These are phyloP conservation scores for Bathelium albidoporum DNA, from an alignment of 495 filamentous ascomycete species.

Conservation along the genomic window DNA sequence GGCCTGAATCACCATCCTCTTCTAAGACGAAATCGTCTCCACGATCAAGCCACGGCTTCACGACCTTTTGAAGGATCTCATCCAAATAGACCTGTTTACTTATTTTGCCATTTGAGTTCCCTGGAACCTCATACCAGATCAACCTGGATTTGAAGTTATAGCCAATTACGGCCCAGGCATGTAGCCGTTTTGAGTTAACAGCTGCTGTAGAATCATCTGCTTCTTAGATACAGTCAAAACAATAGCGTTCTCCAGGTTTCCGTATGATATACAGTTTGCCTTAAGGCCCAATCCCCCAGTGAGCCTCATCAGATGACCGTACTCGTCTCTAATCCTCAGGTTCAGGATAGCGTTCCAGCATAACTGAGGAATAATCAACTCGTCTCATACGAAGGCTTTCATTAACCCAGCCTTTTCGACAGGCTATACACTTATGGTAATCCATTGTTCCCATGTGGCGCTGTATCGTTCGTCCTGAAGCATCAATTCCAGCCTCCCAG, in stretches of 20 bases:
- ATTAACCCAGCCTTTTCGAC: constrained; percentile 1
- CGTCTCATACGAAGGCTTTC: not conserved
- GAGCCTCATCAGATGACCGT: not conserved
- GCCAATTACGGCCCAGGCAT: constrained; percentile 8
- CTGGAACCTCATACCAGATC: constrained; percentile 11
- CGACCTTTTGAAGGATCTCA: constrained; percentile 10
- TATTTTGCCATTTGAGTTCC: constrained; percentile 14
- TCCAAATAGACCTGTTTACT: constrained; percentile 7
- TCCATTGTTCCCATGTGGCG: constrained; percentile 1
- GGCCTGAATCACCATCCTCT: constrained; percentile 10
- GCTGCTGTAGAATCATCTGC: not conserved
- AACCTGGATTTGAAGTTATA: constrained; percentile 12
- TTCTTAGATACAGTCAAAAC: constrained; percentile 9
- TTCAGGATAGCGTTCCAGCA: not conserved
- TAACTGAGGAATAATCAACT: not conserved
- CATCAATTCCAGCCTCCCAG: not conserved
- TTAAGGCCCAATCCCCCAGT: not conserved
- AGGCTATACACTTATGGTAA: constrained; percentile 6
- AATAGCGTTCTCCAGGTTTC: constrained; percentile 5
- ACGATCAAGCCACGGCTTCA: constrained; percentile 9
- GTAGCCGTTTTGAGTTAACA: constrained; percentile 6
- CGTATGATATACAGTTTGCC: not conserved
- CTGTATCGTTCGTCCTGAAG: not conserved
- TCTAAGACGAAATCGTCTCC: constrained; percentile 10
- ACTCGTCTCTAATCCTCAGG: not conserved